Conservation (phyloP, 2,329 filamentous ascomycete genomes). For the Aspergillus niger region DNA sequence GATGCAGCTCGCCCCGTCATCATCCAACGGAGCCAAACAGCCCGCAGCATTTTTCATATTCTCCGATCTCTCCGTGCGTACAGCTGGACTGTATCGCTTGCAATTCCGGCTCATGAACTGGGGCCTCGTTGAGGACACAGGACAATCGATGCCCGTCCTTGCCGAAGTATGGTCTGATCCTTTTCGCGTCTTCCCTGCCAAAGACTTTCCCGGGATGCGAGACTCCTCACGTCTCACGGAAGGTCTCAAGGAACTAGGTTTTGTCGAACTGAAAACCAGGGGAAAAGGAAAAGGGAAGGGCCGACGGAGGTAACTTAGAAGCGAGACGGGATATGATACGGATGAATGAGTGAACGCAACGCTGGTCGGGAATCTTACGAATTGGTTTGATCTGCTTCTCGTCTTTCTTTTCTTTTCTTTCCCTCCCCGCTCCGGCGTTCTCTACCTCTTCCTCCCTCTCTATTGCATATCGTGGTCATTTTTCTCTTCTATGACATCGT, state of each 20-base stretch:
- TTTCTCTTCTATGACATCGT: too few species aligned
- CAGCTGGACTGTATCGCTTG: conserved; percentile 47
- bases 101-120: conserved; percentile 50
- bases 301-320: conserved; percentile 23
- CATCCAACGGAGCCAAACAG: conserved; percentile 20
- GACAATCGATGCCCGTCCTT: conserved; percentile 40
- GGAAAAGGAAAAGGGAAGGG: conserved; percentile 40
- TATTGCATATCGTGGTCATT: too few species aligned
- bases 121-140: conserved; percentile 38
- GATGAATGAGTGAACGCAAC: not conserved
- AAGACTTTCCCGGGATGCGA: conserved; percentile 49
- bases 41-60: conserved; percentile 52
- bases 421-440: not conserved
- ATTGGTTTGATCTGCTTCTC: not conserved
- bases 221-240: conserved; percentile 43
- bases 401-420: not conserved
- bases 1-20: conserved; percentile 1
- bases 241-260: conserved; percentile 44
- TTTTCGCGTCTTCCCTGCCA: conserved; percentile 46
- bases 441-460: too few species aligned
- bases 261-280: conserved; percentile 45
- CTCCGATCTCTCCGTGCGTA: conserved; percentile 50
- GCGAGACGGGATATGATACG: not conserved
- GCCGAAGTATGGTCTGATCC: conserved; percentile 44
- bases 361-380: not conserved